Evolutionary conservation across 2,329 filamentous ascomycete genomes (phyloP).

Genomic region (Elsinoe arachidis): DNA sequence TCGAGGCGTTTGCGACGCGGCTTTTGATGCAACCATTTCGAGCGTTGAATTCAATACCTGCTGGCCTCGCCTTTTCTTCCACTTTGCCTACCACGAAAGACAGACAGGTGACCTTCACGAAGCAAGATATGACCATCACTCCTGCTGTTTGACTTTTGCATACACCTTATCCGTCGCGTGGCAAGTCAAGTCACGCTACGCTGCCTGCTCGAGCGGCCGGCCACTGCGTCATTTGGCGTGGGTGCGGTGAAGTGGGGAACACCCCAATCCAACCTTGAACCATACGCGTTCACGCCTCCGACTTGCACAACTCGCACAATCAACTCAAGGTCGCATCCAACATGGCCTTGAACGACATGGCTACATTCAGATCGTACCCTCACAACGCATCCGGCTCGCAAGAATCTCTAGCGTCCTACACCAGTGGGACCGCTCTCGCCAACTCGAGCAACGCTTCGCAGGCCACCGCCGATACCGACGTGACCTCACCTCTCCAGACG

Average conservation of each 20-base stretch:
- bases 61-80: background rate
- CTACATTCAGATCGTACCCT: slow-evolving; percentile 11
- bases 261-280: background rate
- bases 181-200: background rate
- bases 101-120: too few species aligned
- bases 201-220: background rate
- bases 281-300: slow-evolving; percentile 1
- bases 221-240: slow-evolving; percentile 11
- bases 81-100: background rate
- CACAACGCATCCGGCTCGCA: slow-evolving; percentile 6
- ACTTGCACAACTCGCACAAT: background rate
- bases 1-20: slow-evolving; percentile 2
- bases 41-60: slow-evolving; percentile 8
- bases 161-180: background rate
- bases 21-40: background rate
- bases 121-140: too few species aligned
- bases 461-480: slow-evolving; percentile 24
- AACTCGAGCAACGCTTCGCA: slow-evolving; percentile 12
- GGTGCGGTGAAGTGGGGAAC: slow-evolving; percentile 1
- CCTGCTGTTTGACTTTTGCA: background rate
- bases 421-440: slow-evolving; percentile 7
- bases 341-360: slow-evolving; percentile 7
- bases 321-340: background rate
- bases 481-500: slow-evolving; percentile 19
- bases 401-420: slow-evolving; percentile 9